A percentile compares a stretch with the other conserved stretches of the same genome.
Conservation (phyloP, 441 rosid species). For the Capsella rubella region DNA sequence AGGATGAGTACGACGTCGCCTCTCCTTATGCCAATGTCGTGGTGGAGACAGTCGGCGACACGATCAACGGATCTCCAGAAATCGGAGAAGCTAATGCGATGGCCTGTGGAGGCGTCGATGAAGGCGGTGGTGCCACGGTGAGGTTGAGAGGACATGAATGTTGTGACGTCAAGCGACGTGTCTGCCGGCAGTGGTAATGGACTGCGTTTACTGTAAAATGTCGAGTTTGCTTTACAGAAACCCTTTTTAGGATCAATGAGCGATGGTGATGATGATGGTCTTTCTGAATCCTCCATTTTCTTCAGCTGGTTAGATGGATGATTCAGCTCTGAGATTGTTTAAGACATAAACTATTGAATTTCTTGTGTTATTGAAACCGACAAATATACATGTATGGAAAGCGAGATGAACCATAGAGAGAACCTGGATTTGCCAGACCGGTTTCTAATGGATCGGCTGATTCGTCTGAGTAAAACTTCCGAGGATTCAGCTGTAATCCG, state of each 20-base stretch:
- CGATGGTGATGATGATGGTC: background rate
- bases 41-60: conserved; percentile 56
- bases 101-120: conserved; percentile 80
- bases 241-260: conserved; percentile 50
- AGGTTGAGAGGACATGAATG: conserved; percentile 77
- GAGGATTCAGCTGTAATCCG: too few relatives aligned
- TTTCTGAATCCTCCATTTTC: background rate
- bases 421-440: too few relatives aligned
- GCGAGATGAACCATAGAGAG: background rate
- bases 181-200: conserved; percentile 58
- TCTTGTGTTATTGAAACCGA: background rate
- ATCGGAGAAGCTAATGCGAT: conserved; percentile 59
- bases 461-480: too few relatives aligned
- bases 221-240: conserved; percentile 60
- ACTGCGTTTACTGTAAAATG: conserved; percentile 73
- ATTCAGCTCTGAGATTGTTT: background rate
- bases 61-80: conserved; percentile 78
- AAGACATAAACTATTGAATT: too few relatives aligned
- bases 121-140: conserved; percentile 74
- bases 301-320: background rate
- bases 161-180: conserved; percentile 64
- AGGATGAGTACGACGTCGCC: conserved; percentile 81
- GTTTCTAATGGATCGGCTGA: too few relatives aligned
- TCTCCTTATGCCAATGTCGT: conserved; percentile 63
- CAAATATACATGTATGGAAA: background rate